Evolutionary conservation across 257 asterid species (phyloP).

Genomic region (Scutellaria minor): DNA sequence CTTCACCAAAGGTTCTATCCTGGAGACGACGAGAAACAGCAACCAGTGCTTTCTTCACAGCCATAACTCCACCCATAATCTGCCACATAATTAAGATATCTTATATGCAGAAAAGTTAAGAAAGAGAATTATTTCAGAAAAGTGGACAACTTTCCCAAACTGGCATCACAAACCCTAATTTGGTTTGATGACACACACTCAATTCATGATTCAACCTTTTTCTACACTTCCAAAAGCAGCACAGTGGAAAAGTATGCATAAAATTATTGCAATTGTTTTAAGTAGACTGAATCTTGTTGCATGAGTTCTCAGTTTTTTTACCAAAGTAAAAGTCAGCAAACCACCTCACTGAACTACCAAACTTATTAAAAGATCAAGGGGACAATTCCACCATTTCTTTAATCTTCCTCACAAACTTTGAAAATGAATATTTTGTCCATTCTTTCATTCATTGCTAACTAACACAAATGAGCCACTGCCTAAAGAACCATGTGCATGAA

Average conservation of each 20-base stretch:
- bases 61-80: slow-evolving; percentile 56
- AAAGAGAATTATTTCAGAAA: not conserved
- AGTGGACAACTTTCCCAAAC: not conserved
- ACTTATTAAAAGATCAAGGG: slow-evolving; percentile 1
- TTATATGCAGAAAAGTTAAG: slow-evolving; percentile 27
- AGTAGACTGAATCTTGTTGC: slow-evolving; percentile 10
- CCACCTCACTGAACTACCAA: not conserved
- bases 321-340: not conserved
- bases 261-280: not conserved
- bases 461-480: not conserved
- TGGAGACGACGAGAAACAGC: slow-evolving; percentile 59
- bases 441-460: slow-evolving; percentile 15
- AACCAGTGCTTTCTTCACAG: slow-evolving; percentile 59
- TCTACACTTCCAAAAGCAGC: slow-evolving; percentile 19
- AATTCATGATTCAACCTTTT: slow-evolving; percentile 10
- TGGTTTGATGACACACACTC: not conserved
- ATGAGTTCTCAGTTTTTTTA: not conserved
- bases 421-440: not conserved
- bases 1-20: slow-evolving; percentile 40
- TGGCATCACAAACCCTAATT: not conserved
- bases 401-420: not conserved
- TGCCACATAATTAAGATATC: slow-evolving; percentile 37
- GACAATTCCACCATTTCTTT: not conserved
- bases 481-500: not conserved
- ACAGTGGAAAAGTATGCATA: not conserved